Evolutionary conservation across 495 filamentous ascomycete species (phyloP).

Genomic region (Neurospora cerealis): DNA sequence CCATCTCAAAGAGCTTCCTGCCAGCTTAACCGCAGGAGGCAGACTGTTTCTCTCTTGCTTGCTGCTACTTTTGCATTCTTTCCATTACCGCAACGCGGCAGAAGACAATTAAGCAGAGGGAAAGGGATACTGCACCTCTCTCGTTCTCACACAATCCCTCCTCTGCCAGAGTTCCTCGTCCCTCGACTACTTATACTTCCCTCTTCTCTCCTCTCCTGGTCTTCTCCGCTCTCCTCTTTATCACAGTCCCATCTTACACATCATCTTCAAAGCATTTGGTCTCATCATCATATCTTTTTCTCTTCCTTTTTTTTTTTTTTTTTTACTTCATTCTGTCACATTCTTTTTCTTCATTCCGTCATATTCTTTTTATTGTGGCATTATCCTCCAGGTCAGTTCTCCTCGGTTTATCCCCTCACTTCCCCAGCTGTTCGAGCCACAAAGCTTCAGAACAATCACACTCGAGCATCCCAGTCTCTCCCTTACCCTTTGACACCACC

Average conservation of each 20-base stretch:
- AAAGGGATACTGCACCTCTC: neutral
- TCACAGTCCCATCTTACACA: neutral
- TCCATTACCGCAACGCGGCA: neutral
- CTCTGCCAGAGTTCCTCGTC: neutral
- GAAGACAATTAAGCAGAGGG: neutral
- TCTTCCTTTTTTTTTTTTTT: neutral
- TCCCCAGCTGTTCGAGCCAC: neutral
- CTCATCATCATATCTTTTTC: neutral
- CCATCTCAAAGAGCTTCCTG: neutral
- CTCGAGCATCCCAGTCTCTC: neutral
- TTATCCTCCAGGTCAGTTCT: neutral
- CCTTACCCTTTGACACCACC: neutral
- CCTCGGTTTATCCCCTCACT: neutral
- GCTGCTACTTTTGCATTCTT: neutral
- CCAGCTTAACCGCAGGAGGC: neutral
- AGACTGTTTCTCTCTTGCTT: neutral
- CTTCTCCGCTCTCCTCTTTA: neutral
- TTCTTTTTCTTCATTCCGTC: neutral
- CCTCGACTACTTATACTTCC: neutral
- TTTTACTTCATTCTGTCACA: neutral
- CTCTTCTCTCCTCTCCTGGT: neutral
- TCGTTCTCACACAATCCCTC: neutral
- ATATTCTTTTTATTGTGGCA: neutral
- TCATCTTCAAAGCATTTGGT: neutral
- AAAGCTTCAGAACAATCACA: neutral